phyloP scores from a whole-genome alignment of 768 basidiomycete genomes.

The Lactarius sanguifluus region DNA sequence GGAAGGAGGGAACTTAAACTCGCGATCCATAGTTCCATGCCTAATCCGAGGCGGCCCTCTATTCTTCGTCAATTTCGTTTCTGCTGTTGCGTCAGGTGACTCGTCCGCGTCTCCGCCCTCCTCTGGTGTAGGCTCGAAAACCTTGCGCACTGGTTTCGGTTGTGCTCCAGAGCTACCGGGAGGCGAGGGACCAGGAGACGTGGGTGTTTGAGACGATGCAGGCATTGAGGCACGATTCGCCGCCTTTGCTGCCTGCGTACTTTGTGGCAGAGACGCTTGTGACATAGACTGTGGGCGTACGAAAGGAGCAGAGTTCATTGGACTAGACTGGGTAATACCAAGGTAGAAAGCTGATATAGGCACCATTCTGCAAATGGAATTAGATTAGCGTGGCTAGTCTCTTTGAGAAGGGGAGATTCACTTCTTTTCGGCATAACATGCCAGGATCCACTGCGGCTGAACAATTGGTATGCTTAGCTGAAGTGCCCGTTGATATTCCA shows the following conservation, averaged over 20 bases:
- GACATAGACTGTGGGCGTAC: slow-evolving; percentile 76
- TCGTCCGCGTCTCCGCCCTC: slow-evolving; percentile 43
- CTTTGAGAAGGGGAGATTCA: slow-evolving; percentile 34
- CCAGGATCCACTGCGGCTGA: slow-evolving; percentile 91
- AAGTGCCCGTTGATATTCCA: slow-evolving; percentile 92
- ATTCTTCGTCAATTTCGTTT: slow-evolving; percentile 28
- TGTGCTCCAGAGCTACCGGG: slow-evolving; percentile 37
- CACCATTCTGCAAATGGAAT: slow-evolving; percentile 62
- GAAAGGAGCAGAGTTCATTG: slow-evolving; percentile 41
- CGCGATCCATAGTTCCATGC: slow-evolving; percentile 74
- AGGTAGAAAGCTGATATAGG: slow-evolving; percentile 82
- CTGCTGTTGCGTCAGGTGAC: slow-evolving; percentile 32
- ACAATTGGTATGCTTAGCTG: slow-evolving; percentile 94
- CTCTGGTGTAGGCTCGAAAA: slow-evolving; percentile 56
- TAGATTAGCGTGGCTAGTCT: slow-evolving; percentile 11
- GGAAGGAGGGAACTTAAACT: slow-evolving; percentile 65
- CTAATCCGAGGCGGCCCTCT: slow-evolving; percentile 34
- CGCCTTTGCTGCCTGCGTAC: slow-evolving; percentile 36
- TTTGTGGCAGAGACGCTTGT: slow-evolving; percentile 51
- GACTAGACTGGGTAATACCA: slow-evolving; percentile 57
- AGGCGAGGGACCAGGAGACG: slow-evolving; percentile 42
- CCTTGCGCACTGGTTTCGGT: slow-evolving; percentile 25
- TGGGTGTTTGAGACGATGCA: slow-evolving; percentile 46
- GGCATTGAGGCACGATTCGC: slow-evolving; percentile 71
- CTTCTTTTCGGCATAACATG: slow-evolving; percentile 85